A percentile compares a stretch with the other conserved stretches of the same genome.
Conservation (phyloP, 2,329 filamentous ascomycete genomes). For the Aspergillus sp. region DNA sequence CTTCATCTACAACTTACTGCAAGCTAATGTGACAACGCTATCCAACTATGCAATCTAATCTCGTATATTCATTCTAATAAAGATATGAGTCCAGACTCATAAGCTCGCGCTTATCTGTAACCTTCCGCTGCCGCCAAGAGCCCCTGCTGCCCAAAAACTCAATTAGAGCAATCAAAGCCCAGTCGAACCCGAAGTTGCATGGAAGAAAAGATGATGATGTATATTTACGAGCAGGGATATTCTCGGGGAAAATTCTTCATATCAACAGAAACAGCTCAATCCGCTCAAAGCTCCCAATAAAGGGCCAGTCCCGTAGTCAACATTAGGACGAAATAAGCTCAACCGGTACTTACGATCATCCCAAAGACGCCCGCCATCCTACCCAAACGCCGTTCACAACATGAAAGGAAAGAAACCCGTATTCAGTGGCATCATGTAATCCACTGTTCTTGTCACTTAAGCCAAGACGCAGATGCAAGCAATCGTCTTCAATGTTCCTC, state of each 20-base stretch:
- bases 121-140: slow-evolving; percentile 1
- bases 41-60: not conserved
- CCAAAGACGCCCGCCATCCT: slow-evolving; percentile 7
- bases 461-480: not conserved
- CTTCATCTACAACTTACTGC: not conserved
- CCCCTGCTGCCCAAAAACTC: slow-evolving; percentile 10
- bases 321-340: not conserved
- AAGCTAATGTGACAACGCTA: not conserved
- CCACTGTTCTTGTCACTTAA: not conserved
- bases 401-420: slow-evolving; percentile 2
- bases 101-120: not conserved
- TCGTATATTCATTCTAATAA: not conserved
- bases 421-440: not conserved
- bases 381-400: slow-evolving; percentile 19
- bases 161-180: not conserved
- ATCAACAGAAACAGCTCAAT: slow-evolving; percentile 5
- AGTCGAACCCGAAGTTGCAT: not conserved
- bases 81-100: not conserved
- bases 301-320: not conserved
- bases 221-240: not conserved
- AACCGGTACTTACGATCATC: not conserved
- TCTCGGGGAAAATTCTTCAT: not conserved
- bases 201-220: not conserved
- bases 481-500: slow-evolving; percentile 24
- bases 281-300: not conserved